Evolutionary conservation across 1,139 yeast species (phyloP).

Genomic region (Taphrina wiesneri): DNA sequence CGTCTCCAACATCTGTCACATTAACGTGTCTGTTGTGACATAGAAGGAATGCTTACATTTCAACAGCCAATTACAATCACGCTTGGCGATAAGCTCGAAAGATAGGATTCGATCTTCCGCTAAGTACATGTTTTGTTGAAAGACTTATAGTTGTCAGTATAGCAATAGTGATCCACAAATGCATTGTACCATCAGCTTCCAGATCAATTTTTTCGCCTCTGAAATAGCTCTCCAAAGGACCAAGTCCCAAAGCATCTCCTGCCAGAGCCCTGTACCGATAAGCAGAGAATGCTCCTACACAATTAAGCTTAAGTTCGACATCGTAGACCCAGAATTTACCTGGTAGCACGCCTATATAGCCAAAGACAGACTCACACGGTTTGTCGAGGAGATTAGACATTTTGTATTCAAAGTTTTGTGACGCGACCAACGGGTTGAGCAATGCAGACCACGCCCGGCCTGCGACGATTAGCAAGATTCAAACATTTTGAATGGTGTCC

Average conservation of each 20-base stretch:
- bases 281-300: slow-evolving; percentile 69
- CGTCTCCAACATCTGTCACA: slow-evolving; percentile 1
- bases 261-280: slow-evolving; percentile 76
- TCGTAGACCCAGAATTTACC: slow-evolving; percentile 49
- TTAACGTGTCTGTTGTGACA: slow-evolving; percentile 51
- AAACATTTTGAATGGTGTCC: not conserved
- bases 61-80: slow-evolving; percentile 83
- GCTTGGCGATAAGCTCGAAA: slow-evolving; percentile 94
- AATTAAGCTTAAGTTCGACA: not conserved
- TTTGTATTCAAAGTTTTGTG: slow-evolving; percentile 90
- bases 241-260: slow-evolving; percentile 48
- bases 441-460: slow-evolving; percentile 64
- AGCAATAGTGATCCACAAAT: not conserved
- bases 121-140: slow-evolving; percentile 96
- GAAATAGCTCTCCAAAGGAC: slow-evolving; percentile 86
- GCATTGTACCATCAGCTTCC: slow-evolving; percentile 17
- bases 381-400: slow-evolving; percentile 89
- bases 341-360: slow-evolving; percentile 84
- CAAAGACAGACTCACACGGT: slow-evolving; percentile 85
- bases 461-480: slow-evolving; percentile 41
- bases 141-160: slow-evolving; percentile 45
- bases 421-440: slow-evolving; percentile 82
- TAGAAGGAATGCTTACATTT: slow-evolving; percentile 72
- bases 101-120: slow-evolving; percentile 97
- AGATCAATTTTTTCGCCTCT: slow-evolving; percentile 70